phyloP scores from a whole-genome alignment of 2,329 filamentous ascomycete species.

The Cladorrhinum sp. region DNA sequence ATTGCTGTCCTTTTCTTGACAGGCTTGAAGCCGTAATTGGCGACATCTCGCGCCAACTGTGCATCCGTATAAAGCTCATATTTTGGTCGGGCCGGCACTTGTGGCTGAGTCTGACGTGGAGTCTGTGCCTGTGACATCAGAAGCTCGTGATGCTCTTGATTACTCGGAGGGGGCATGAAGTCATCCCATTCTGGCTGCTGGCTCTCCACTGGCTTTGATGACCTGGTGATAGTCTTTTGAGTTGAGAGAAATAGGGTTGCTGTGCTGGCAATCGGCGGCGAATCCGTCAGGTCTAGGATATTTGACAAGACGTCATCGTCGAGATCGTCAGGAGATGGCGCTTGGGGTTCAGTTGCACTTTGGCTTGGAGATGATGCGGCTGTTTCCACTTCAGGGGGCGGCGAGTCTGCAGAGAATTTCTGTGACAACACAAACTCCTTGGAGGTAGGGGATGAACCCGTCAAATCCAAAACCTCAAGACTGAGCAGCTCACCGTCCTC shows the following conservation, averaged over 20 bases:
- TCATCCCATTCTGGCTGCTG: slow-evolving; percentile 2
- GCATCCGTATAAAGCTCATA: slow-evolving; percentile 61
- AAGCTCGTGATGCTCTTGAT: slow-evolving; percentile 31
- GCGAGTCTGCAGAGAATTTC: background rate
- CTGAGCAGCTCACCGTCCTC: slow-evolving; percentile 61
- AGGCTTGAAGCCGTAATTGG: slow-evolving; percentile 68
- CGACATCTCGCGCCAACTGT: slow-evolving; percentile 60
- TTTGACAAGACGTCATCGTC: background rate
- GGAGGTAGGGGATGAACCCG: slow-evolving; percentile 39
- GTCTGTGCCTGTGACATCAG: slow-evolving; percentile 25
- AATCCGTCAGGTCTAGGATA: slow-evolving; percentile 10
- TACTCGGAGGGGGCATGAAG: slow-evolving; percentile 32
- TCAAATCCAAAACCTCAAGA: slow-evolving; percentile 59
- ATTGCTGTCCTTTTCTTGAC: slow-evolving; percentile 66
- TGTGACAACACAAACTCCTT: slow-evolving; percentile 18
- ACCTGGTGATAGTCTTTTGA: background rate
- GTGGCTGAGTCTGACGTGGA: slow-evolving; percentile 2
- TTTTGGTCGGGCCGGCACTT: slow-evolving; percentile 43
- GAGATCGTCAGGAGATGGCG: background rate
- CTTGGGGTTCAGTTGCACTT: background rate
- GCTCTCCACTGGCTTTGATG: background rate
- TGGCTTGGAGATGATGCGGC: background rate
- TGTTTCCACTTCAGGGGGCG: background rate
- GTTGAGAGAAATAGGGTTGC: slow-evolving; percentile 15
- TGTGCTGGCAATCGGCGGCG: background rate